Percentiles rank a stretch among this genome's conserved stretches.
Evolutionary conservation across 768 basidiomycete genomes (phyloP).

Genomic region (Mycena albidolilacea): DNA sequence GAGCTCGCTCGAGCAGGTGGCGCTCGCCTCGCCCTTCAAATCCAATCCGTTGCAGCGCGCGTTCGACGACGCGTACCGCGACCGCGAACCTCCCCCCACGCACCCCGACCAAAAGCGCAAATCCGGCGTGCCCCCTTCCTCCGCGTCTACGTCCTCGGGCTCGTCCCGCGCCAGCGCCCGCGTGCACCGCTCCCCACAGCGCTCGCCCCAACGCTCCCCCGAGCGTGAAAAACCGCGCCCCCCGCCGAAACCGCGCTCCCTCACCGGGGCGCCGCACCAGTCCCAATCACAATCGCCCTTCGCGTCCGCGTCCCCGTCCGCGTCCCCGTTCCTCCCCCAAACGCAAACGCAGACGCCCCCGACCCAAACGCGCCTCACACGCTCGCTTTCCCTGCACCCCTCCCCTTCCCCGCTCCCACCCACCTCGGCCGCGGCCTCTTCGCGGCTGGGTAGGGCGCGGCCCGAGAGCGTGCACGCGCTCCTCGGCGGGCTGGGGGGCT

Average conservation of each 20-base stretch:
- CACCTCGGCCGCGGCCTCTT: neutral
- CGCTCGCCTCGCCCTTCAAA: slow-evolving; percentile 48
- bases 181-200: neutral
- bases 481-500: slow-evolving; percentile 28
- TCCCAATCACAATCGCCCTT: neutral
- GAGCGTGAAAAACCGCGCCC: slow-evolving; percentile 31
- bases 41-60: slow-evolving; percentile 23
- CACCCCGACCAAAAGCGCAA: slow-evolving; percentile 74
- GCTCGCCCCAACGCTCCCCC: slow-evolving; percentile 14
- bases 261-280: slow-evolving; percentile 12
- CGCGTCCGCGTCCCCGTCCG: neutral
- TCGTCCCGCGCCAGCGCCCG: slow-evolving; percentile 16
- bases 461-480: slow-evolving; percentile 41
- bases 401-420: slow-evolving; percentile 30
- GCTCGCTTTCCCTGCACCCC: slow-evolving; percentile 34
- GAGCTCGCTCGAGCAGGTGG: slow-evolving; percentile 64
- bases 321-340: slow-evolving; percentile 19
- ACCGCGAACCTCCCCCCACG: slow-evolving; percentile 59
- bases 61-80: slow-evolving; percentile 34
- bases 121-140: slow-evolving; percentile 21
- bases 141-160: slow-evolving; percentile 31
- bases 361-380: slow-evolving; percentile 26
- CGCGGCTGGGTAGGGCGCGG: slow-evolving; percentile 23
- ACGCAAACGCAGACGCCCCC: slow-evolving; percentile 5
- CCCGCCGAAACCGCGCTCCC: slow-evolving; percentile 39